These are phyloP conservation scores for Gossypium davidsonii DNA, from an alignment of 441 rosid species.

Conservation along the genomic window DNA sequence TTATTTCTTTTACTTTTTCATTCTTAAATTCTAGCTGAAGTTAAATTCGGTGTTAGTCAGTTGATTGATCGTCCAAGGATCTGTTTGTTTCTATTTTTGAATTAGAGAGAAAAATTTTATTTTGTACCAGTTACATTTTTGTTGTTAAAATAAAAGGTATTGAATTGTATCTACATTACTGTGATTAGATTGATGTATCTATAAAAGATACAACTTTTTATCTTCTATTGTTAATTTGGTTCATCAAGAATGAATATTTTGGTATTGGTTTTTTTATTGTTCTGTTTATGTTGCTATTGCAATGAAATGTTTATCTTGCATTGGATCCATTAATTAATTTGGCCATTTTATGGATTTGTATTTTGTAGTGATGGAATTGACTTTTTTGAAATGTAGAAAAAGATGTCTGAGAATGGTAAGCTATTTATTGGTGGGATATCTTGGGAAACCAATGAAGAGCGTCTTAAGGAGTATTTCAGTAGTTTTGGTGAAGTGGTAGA, in stretches of 20 bases:
- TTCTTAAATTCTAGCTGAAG: conserved; percentile 20
- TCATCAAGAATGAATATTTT: not conserved
- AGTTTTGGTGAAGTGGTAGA: conserved; percentile 84
- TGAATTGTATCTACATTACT: conserved; percentile 14
- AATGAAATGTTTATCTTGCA: not conserved
- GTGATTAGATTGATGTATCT: conserved; percentile 7
- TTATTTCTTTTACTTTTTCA: conserved; percentile 13
- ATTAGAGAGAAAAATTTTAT: conserved; percentile 18
- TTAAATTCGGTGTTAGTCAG: conserved; percentile 10
- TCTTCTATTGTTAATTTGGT: not conserved
- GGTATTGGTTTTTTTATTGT: not conserved
- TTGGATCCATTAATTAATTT: conserved; percentile 11
- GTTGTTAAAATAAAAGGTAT: conserved; percentile 18
- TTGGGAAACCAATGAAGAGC: conserved; percentile 76
- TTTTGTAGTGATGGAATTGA: not conserved
- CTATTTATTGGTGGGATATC: conserved; percentile 39
- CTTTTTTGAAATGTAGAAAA: conserved; percentile 22
- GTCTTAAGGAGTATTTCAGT: conserved; percentile 77
- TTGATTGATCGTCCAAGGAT: conserved; percentile 26
- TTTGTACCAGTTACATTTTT: conserved; percentile 22
- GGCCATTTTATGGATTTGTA: not conserved
- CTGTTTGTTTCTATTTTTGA: conserved; percentile 34
- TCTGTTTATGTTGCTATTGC: not conserved
- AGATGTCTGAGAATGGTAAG: conserved; percentile 89
- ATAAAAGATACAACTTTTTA: not conserved